Base-by-base conservation (phyloP, 129 eudicot species). In the Gnaphalium uliginosum region DNA sequence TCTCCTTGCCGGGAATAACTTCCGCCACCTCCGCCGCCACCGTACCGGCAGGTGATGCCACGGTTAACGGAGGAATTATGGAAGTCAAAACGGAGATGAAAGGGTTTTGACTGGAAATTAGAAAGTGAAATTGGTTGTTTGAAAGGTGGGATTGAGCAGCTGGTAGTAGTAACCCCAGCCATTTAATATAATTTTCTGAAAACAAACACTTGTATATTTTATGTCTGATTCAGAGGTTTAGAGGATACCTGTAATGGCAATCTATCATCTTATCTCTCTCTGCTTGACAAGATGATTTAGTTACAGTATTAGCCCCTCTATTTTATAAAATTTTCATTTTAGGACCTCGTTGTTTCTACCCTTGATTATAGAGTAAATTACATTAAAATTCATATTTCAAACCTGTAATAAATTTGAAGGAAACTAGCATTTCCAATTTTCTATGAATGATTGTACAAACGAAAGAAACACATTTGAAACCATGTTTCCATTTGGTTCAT, bases 11-110 rank as follows among this genome's bases (percentile, higher is more conserved):
- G 63, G 6, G 75, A 73, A 74, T 80, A 80, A 6, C 69, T 71
- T 27, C 83, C 74, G 50, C 72, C 82, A 50, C 76, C 81, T 14
- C 79, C 79, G 10, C 78, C 77, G 2, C 82, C 83, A 2, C 83
- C 83, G 46, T 80, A 80, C 56, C 83, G 83, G 83, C 83, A 80
- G 70, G 83, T 74, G 70, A 80, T 58, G 69, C 75, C 62, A 62
- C 83, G 61, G 39, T 69, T 17, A 33, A 37, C 58, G 64, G 79
- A 32, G 70, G 83, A 66, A 43, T 25, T 23, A 30, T 62, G 74
- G 73, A 51, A n/a, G 48, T 72, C n/a, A 43, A 57, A 46, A 46
- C 35, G 83, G 54, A 41, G 33, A 69, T 66, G 83, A 56, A 43
- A 25, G 72, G 2, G 74, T 41, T 74, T 80, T 17, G 83, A 57